Evolutionary conservation across 208 protist species (phyloP), one percentile per base, ranked within the genome.

Genomic region (Leptomonas pyrrhocoris): DNA sequence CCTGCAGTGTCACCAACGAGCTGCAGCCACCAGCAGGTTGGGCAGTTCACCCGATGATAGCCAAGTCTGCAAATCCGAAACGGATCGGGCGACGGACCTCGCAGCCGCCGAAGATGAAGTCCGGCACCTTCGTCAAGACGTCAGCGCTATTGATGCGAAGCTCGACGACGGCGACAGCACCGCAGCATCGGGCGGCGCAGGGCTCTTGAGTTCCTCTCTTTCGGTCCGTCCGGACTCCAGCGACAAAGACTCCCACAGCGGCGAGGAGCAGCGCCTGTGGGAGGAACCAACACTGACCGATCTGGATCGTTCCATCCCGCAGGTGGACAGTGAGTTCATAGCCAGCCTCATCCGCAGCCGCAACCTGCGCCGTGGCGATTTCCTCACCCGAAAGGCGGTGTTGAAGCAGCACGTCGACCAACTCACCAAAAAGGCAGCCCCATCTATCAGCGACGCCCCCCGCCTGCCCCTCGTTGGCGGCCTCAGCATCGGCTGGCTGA

Each of bases 281-380:
- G 68, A 75, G 28, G 85, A 94, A 77, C 88, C 88, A 34, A 84
- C 88, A 23, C 62, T 94, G 28, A 68, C 65, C 5, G 88, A 94
- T 66, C 76, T 94, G 23, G 85, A 94, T 63, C 82, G 85, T 38
- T 91, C 85, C 21, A 91, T 94, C 48, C 88, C 88, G 13, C 88
- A 94, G 64, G 88, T 94, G 3, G 88, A 91, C 69, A 90, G 88
- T 58, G 76, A 80, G 46, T 94, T 94, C 54, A 84, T 94, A 51
- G 88, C 88, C 0, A 81, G 84, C 60, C 85, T 94, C 31, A 83
- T 91, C 53, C 80, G 82, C 28, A 76, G 76, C 40, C 81, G 87
- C 31, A 90, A 80, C 61, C 36, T 78, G 2, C 66, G 71, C 31
- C 79, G 84, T 15, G 77, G 78, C n/a, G 75, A 72, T 19, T 90